Evolutionary conservation across 2,329 filamentous ascomycete genomes (phyloP).

Genomic region (Fonsecaea erecta): DNA sequence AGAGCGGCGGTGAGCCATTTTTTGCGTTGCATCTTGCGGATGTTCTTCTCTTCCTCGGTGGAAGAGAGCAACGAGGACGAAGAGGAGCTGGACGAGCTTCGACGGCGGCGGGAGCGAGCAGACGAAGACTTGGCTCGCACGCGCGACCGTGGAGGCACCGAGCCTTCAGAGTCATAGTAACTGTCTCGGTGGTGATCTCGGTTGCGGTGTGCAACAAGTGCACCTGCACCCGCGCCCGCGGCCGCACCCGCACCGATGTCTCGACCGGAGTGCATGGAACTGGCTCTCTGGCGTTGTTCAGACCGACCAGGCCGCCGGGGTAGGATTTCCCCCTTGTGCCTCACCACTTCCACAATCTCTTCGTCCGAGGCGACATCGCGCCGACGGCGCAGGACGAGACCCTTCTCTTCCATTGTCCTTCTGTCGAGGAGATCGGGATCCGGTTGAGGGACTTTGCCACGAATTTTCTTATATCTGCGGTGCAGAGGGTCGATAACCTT

Average conservation of each 20-base stretch:
- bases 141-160: conserved; percentile 36
- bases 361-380: conserved; percentile 37
- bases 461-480: conserved; percentile 31
- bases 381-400: conserved; percentile 35
- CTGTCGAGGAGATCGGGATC: conserved; percentile 31
- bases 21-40: conserved; percentile 69
- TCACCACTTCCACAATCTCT: conserved; percentile 38
- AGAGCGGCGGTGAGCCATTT: conserved; percentile 69
- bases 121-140: conserved; percentile 33
- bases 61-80: conserved; percentile 61
- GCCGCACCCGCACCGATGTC: conserved; percentile 23
- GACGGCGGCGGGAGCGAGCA: conserved; percentile 29
- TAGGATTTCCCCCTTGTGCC: conserved; percentile 35
- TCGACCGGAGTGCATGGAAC: conserved; percentile 31
- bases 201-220: conserved; percentile 23
- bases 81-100: conserved; percentile 45
- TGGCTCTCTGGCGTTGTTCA: conserved; percentile 29
- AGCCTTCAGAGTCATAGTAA: conserved; percentile 37
- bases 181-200: conserved; percentile 19
- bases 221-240: conserved; percentile 33
- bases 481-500: conserved; percentile 34
- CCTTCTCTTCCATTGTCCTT: conserved; percentile 37
- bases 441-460: conserved; percentile 26
- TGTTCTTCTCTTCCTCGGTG: conserved; percentile 65
- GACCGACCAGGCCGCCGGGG: conserved; percentile 31